These are phyloP conservation scores for Cyberlindnera misumaiensis DNA, from an alignment of 805 yeast genomes.

Conservation along the genomic window DNA sequence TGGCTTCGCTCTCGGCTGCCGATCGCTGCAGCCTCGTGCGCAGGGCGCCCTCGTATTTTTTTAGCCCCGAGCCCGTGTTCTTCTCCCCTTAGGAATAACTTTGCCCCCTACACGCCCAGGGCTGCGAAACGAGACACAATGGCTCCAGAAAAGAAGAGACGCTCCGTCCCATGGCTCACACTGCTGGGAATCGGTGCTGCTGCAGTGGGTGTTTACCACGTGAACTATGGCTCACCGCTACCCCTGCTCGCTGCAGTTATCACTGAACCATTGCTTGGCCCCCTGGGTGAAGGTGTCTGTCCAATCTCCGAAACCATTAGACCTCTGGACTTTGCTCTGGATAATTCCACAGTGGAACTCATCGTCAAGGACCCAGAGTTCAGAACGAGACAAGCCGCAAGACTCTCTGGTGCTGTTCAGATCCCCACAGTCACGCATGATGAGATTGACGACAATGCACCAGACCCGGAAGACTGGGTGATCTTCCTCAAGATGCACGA, in stretches of 20 bases:
- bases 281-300: neutral
- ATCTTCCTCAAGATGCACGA: slow-evolving; percentile 35
- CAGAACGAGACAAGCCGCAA: slow-evolving; percentile 7
- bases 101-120: no score
- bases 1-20: no score
- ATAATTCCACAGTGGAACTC: slow-evolving; percentile 9
- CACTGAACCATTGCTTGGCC: neutral
- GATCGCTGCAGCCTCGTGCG: no score
- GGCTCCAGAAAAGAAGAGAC: no score
- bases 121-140: no score
- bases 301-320: slow-evolving; percentile 1
- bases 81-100: no score
- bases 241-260: neutral
- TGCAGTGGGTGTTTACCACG: neutral
- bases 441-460: slow-evolving; percentile 15
- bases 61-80: no score
- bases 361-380: slow-evolving; percentile 10
- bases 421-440: slow-evolving; percentile 15
- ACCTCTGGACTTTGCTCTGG: slow-evolving; percentile 9
- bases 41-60: no score
- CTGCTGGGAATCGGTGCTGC: neutral
- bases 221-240: no score
- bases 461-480: slow-evolving; percentile 28
- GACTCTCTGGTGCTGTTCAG: slow-evolving; percentile 11
- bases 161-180: neutral